Conservation (phyloP, 2,329 filamentous ascomycete genomes). For the Penicillium sumatraense region DNA sequence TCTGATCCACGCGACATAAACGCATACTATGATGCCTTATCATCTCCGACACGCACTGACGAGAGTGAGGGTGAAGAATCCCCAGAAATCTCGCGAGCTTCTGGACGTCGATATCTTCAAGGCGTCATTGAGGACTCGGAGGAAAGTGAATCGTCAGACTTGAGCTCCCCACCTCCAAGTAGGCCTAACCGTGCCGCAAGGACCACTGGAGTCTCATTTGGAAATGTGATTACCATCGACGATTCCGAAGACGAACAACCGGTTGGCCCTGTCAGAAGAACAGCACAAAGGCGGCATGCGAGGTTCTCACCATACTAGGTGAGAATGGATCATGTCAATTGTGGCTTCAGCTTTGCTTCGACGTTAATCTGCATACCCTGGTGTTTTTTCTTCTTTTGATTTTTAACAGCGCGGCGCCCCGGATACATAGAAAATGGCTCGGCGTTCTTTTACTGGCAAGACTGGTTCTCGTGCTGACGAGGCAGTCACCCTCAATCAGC, state of each 20-base stretch:
- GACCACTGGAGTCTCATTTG: constrained; percentile 12
- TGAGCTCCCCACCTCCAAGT: constrained; percentile 18
- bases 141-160: constrained; percentile 12
- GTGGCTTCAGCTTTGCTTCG: background rate
- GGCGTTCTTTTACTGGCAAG: constrained; percentile 8
- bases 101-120: background rate
- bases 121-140: constrained; percentile 4
- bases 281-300: constrained; percentile 20
- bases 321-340: background rate
- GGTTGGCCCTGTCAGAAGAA: constrained; percentile 27
- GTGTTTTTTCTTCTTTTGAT: constrained; percentile 9
- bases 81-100: background rate
- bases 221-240: constrained; percentile 26
- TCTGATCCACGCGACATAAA: background rate
- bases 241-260: constrained; percentile 31
- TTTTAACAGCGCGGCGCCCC: constrained; percentile 25
- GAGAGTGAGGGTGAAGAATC: background rate
- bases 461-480: background rate
- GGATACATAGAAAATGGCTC: constrained; percentile 20
- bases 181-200: constrained; percentile 3
- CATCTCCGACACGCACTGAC: background rate
- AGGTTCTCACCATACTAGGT: constrained; percentile 27
- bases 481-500: background rate
- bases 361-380: constrained; percentile 2
- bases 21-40: background rate